Conservation (phyloP, 768 basidiomycete species). For the Trametes gibbosa region DNA sequence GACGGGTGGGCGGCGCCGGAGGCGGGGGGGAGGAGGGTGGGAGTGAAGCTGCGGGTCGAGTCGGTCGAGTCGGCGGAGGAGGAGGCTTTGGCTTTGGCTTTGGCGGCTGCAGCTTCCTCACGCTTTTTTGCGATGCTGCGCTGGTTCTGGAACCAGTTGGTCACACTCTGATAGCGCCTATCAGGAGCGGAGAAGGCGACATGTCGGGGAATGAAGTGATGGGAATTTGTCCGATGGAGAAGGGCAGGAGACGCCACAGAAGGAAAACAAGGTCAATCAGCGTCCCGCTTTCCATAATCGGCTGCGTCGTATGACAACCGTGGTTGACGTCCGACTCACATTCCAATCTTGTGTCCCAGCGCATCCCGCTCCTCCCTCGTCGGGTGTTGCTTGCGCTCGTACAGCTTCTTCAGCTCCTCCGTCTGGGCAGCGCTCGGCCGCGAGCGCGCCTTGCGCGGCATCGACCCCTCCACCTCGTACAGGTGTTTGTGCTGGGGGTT, state of each 20-base stretch:
- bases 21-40: conserved; percentile 29
- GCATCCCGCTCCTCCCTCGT: conserved; percentile 63
- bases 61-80: conserved; percentile 21
- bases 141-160: conserved; percentile 88
- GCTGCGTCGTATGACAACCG: background rate
- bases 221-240: conserved; percentile 15
- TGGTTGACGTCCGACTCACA: conserved; percentile 47
- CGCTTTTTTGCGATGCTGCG: conserved; percentile 74
- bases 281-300: conserved; percentile 12
- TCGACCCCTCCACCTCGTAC: conserved; percentile 36
- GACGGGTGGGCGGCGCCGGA: conserved; percentile 30
- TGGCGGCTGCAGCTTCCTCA: conserved; percentile 41
- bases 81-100: too few species aligned
- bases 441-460: conserved; percentile 60
- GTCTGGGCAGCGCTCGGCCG: conserved; percentile 63
- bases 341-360: conserved; percentile 68
- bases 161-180: conserved; percentile 78
- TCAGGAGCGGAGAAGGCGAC: conserved; percentile 13
- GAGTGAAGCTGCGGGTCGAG: conserved; percentile 21
- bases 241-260: conserved; percentile 20
- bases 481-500: conserved; percentile 50
- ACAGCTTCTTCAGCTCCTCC: conserved; percentile 66
- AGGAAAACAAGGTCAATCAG: conserved; percentile 16
- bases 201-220: conserved; percentile 4
- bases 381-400: conserved; percentile 64